A percentile compares a stretch with the other conserved stretches of the same genome.
Conservation (phyloP, 2,329 filamentous ascomycete species). For the Phialocephala sp. region DNA sequence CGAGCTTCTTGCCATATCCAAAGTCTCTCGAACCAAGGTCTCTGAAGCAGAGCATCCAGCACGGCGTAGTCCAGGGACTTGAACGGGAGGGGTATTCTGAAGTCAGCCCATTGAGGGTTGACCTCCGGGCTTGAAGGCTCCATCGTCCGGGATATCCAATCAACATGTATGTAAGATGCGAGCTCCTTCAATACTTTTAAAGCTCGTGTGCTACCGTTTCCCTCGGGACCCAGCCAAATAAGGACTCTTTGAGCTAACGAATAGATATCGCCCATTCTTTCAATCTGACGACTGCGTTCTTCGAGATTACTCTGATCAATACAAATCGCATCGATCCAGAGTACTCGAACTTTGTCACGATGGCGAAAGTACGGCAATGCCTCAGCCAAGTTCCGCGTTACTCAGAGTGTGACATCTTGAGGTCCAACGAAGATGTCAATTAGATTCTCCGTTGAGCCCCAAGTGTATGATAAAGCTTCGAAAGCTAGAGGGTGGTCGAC, state of each 20-base stretch:
- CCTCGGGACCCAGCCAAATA: not conserved
- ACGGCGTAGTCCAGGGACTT: not conserved
- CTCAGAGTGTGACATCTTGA: not conserved
- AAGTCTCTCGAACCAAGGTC: not conserved
- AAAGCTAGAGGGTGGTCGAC: not conserved
- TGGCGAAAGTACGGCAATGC: not conserved
- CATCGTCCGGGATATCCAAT: not conserved
- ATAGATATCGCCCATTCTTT: constrained; percentile 8
- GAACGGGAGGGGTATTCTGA: not conserved
- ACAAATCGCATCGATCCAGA: constrained; percentile 7
- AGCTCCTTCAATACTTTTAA: not conserved
- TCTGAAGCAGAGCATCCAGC: not conserved
- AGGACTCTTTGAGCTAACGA: not conserved
- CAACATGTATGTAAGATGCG: not conserved
- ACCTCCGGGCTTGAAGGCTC: not conserved
- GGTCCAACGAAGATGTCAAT: not conserved
- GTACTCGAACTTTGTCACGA: not conserved
- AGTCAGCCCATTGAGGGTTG: not conserved
- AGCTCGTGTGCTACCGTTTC: not conserved
- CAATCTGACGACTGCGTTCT: not conserved
- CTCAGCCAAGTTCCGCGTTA: not conserved
- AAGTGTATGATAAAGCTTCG: not conserved
- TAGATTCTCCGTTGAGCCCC: not conserved
- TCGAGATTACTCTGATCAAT: not conserved
- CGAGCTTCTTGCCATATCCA: constrained; percentile 4